Evolutionary conservation across 192 early-diverging fungal species (phyloP), one percentile per base, ranked within the genome.

Genomic region (Podila clonocystis): DNA sequence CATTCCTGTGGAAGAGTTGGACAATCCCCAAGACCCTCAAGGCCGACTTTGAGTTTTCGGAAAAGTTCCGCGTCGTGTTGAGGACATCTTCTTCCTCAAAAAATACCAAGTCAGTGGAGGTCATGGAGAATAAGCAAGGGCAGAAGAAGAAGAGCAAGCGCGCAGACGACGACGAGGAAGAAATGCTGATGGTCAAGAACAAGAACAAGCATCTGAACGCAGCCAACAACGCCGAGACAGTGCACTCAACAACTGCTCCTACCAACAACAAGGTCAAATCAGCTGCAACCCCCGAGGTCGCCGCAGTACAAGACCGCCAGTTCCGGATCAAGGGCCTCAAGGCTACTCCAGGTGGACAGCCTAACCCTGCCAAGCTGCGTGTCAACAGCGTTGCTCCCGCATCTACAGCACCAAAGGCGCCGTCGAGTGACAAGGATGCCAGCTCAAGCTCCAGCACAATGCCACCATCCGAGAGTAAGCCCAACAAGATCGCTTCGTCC

Each of bases 1-100:
- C 75, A 0, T 78, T 78, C 59, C 29, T 78, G 50, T 70, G 75
- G 75, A 65, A 78, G 58, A 22, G 45, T 0, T 78, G 75, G 75
- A 55, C 48, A 28, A 58, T 78, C 49, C 75, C 75, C 0, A 62
- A 63, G 65, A 67, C 41, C 7, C 63, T 78, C 4, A 13, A 28
- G 7, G 19, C 63, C 12, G 75, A 67, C 5, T 70, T 71, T 38
- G 75, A 78, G 13, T 78, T 78, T 62, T 78, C 75, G 12, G 75
- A 78, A 29, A 70, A 67, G 50, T 78, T 78, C 28, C 57, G 75
- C 1, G 48, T 78, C 29, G 30, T 66, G 2, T 33, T 78, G 13
- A 71, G 58, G 59, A 78, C 67, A 17, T 68, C 67, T 12, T 50
- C 57, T 38, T 33, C 33, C 33, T 33, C 33, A 33, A 1, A 17